These are phyloP conservation scores for Agroathelia rolfsii DNA, from an alignment of 1,284 basidiomycete species.

Conservation along the genomic window DNA sequence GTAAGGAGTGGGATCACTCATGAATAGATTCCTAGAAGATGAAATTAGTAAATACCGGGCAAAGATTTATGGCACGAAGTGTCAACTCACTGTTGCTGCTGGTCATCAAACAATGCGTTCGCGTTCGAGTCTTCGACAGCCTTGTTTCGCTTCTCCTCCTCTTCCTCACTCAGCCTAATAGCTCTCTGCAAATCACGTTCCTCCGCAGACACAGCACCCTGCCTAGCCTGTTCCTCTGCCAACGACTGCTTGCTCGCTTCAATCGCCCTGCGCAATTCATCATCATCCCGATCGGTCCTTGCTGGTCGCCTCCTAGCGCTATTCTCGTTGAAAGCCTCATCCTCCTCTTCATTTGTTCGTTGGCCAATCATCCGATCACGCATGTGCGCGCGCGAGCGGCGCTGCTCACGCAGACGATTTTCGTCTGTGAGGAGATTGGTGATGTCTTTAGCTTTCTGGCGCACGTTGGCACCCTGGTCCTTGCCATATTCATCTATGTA, in stretches of 20 bases:
- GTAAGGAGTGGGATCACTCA: slow-evolving; percentile 57
- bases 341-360: slow-evolving; percentile 33
- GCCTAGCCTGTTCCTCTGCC: slow-evolving; percentile 63
- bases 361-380: slow-evolving; percentile 85
- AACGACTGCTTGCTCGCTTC: slow-evolving; percentile 78
- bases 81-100: slow-evolving; percentile 51
- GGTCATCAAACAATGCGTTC: slow-evolving; percentile 78
- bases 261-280: slow-evolving; percentile 74
- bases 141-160: slow-evolving; percentile 64
- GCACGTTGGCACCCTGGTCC: slow-evolving; percentile 96
- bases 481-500: slow-evolving; percentile 93
- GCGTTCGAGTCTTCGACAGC: slow-evolving; percentile 72
- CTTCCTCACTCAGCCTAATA: slow-evolving; percentile 79
- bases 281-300: slow-evolving; percentile 55
- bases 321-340: slow-evolving; percentile 38
- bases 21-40: slow-evolving; percentile 44
- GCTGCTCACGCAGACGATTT: slow-evolving; percentile 75
- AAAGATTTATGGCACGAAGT: slow-evolving; percentile 1
- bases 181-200: slow-evolving; percentile 78
- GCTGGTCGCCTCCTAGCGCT: slow-evolving; percentile 33
- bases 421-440: slow-evolving; percentile 94
- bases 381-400: slow-evolving; percentile 83
- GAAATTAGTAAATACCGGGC: slow-evolving; percentile 6
- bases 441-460: slow-evolving; percentile 99
- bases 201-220: slow-evolving; percentile 38